phyloP scores from a whole-genome alignment of 2,329 filamentous ascomycete genomes.

The Aureobasidium leucospermi region DNA sequence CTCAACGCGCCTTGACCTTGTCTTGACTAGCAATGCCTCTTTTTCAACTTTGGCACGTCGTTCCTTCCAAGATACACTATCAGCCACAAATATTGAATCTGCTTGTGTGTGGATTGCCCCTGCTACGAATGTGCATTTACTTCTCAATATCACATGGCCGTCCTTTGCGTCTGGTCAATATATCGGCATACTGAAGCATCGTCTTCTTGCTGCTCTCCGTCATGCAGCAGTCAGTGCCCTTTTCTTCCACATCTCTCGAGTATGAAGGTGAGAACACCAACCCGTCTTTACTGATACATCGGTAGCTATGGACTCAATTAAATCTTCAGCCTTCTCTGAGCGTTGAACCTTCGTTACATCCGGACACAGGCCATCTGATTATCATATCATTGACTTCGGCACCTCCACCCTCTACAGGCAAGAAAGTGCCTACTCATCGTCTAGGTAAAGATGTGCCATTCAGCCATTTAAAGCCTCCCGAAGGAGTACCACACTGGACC shows the following conservation, averaged over 20 bases:
- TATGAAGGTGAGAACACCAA: not conserved
- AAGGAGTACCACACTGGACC: conserved; percentile 20
- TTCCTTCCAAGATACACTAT: not conserved
- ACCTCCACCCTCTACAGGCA: not conserved
- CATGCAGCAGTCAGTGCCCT: conserved; percentile 3
- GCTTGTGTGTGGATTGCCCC: not conserved
- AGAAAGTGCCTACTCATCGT: conserved; percentile 19
- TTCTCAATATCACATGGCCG: not conserved
- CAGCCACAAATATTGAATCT: not conserved
- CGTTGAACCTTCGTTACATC: not conserved
- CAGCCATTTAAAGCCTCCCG: conserved; percentile 27
- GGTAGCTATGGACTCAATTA: conserved; percentile 29
- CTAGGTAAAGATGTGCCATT: conserved; percentile 22
- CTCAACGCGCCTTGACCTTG: not conserved
- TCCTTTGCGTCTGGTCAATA: not conserved
- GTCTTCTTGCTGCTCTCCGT: not conserved
- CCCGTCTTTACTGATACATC: not conserved
- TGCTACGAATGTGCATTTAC: not conserved
- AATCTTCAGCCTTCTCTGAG: conserved; percentile 22
- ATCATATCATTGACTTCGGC: conserved; percentile 1
- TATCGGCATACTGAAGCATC: not conserved
- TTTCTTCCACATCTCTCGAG: not conserved
- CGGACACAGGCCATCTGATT: not conserved
- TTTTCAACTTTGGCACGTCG: not conserved
- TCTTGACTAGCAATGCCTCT: not conserved